phyloP scores from a whole-genome alignment of 2,329 filamentous ascomycete species.

The Aureobasidium sp. region DNA sequence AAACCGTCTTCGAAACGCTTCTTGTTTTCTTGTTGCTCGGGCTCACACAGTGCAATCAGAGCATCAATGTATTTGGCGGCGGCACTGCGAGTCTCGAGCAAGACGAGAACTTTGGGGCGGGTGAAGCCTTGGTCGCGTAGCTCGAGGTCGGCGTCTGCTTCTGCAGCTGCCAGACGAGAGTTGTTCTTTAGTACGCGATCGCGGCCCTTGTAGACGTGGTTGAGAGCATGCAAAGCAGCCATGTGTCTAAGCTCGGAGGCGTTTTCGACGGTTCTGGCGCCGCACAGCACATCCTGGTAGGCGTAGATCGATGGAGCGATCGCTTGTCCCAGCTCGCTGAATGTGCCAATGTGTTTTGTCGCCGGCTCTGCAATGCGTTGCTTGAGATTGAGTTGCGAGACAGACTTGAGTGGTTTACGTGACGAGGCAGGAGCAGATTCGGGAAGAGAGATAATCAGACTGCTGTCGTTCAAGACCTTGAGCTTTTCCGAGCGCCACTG shows the following conservation, averaged over 20 bases:
- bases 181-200: constrained; percentile 93
- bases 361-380: constrained; percentile 56
- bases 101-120: constrained; percentile 82
- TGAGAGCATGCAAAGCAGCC: constrained; percentile 75
- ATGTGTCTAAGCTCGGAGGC: constrained; percentile 63
- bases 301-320: constrained; percentile 69
- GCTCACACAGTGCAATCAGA: constrained; percentile 67
- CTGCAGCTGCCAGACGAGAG: constrained; percentile 61
- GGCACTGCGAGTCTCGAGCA: constrained; percentile 81
- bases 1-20: constrained; percentile 87
- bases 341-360: constrained; percentile 46
- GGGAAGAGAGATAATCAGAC: constrained; percentile 20
- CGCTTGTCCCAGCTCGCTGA: constrained; percentile 57
- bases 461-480: constrained; percentile 8
- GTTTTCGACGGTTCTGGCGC: constrained; percentile 62
- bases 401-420: constrained; percentile 15
- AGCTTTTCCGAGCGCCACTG: constrained; percentile 38
- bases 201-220: constrained; percentile 89
- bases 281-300: constrained; percentile 75
- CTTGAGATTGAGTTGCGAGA: constrained; percentile 56
- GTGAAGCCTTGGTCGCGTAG: constrained; percentile 93
- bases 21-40: constrained; percentile 90
- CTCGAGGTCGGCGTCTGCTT: constrained; percentile 57
- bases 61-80: constrained; percentile 72
- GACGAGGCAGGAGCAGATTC: not conserved